Evolutionary conservation across 2,329 filamentous ascomycete species (phyloP), one percentile per base, ranked within the genome.

Genomic region (Claviceps sp.): DNA sequence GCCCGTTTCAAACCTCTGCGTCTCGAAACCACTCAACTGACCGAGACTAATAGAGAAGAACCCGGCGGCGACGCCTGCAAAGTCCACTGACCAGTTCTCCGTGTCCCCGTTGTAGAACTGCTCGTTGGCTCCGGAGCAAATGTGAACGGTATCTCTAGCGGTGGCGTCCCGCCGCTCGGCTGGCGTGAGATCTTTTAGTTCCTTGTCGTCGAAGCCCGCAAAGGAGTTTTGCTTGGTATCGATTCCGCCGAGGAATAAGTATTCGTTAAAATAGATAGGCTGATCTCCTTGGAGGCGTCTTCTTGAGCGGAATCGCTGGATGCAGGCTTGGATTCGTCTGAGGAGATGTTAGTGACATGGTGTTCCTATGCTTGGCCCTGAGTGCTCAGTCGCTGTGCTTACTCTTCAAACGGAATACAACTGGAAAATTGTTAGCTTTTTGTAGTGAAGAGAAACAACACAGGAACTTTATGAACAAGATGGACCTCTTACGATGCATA

Each of bases 181-280:
- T 1, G 79, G 77, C 48, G 82, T 81, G 62, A 89, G 64, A 2
- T 68, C 67, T 11, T 65, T 61, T 14, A 67, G 57, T 7, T 84
- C 80, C n/a, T 79, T 75, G 48, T 73, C 69, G 40, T 77, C 74
- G 7, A 84, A 68, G 1, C 84, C 76, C 26, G 70, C 78, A 60
- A 90, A 94, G 57, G 73, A 69, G 37, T 72, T 71, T 13, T 64
- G 67, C 13, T 61, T 65, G 7, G 76, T 71, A 44, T 89, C 82
- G 42, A 98, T 77, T 4, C 93, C 91, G 2, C 93, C 93, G 45
- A 91, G 84, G 39, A 80, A 76, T 53, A 97, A 78, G 62, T 93
- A 95, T 57, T 86, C 87, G 61, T 80, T 76, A 68, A 98, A 93
- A 38, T 89, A 70, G 17, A 76, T 71, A 4, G 73, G 66, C 24